Evolutionary conservation across 495 filamentous ascomycete species (phyloP).

Genomic region (Lasiosphaeria miniovina): DNA sequence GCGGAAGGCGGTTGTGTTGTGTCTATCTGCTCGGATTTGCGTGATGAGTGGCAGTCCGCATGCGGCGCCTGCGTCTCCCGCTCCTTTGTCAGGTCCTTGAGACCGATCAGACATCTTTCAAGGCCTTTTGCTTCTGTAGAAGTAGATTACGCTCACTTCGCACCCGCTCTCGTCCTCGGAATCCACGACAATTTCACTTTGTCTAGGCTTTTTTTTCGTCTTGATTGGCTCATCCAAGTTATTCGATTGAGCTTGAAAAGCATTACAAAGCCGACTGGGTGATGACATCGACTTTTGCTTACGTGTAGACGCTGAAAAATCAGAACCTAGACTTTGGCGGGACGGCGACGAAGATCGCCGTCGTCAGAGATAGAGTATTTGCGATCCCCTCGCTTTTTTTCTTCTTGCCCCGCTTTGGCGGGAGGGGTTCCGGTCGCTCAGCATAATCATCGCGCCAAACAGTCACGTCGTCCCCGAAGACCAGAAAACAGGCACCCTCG

Average conservation of each 20-base stretch:
- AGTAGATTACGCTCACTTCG: constrained; percentile 34
- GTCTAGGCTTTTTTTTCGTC: constrained; percentile 15
- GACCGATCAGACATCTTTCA: constrained; percentile 29
- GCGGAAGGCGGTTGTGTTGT: not conserved
- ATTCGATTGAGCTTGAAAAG: not conserved
- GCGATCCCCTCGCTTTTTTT: constrained; percentile 5
- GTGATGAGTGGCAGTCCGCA: not conserved
- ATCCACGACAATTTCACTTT: constrained; percentile 39
- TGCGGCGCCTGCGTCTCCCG: constrained; percentile 40
- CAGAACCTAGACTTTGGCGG: not conserved
- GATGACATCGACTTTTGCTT: constrained; percentile 21
- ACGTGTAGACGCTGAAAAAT: not conserved
- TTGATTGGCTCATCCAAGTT: constrained; percentile 3
- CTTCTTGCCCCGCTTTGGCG: constrained; percentile 59
- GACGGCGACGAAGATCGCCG: constrained; percentile 13
- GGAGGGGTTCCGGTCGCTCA: constrained; percentile 28
- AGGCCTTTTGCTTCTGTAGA: constrained; percentile 30
- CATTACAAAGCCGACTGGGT: not conserved
- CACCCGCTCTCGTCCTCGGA: constrained; percentile 49
- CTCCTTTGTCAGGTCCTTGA: constrained; percentile 29
- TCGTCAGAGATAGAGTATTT: constrained; percentile 32
- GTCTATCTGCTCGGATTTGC: not conserved
- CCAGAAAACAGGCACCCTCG: too few relatives aligned
- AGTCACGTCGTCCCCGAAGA: constrained; percentile 42
- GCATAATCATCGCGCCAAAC: constrained; percentile 61